phyloP scores from a whole-genome alignment of 495 filamentous ascomycete genomes.

The Entonaema liquescens region DNA sequence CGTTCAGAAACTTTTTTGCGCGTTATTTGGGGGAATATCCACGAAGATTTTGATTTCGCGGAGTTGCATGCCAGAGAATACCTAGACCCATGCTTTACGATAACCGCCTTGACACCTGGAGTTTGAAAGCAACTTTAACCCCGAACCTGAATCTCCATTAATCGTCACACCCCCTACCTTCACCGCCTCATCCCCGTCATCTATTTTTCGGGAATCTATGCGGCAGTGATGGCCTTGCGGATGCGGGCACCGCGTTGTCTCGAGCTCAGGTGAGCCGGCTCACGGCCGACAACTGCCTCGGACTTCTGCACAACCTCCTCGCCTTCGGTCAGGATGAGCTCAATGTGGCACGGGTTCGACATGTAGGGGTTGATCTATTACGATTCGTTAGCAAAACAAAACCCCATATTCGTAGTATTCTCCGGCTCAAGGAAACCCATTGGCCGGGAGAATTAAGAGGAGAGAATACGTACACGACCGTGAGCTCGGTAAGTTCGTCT shows the following conservation, averaged over 20 bases:
- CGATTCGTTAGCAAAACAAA: constrained; percentile 23
- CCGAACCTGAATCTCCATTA: constrained; percentile 38
- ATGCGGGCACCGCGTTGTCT: constrained; percentile 86
- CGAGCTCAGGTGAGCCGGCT: constrained; percentile 73
- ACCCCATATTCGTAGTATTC: neutral
- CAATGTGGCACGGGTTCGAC: constrained; percentile 99
- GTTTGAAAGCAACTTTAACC: constrained; percentile 48
- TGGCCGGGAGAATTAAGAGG: neutral
- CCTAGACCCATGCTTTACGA: constrained; percentile 51
- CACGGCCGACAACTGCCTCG: constrained; percentile 67
- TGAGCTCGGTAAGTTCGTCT: constrained; percentile 99
- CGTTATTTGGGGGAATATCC: constrained; percentile 44
- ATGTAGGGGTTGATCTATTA: constrained; percentile 98
- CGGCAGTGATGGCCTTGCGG: constrained; percentile 80
- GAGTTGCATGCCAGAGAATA: constrained; percentile 49
- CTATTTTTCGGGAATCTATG: constrained; percentile 58
- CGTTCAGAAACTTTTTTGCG: constrained; percentile 40
- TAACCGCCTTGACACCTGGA: constrained; percentile 51
- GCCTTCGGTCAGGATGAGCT: constrained; percentile 97
- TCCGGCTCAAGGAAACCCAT: neutral
- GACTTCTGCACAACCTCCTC: constrained; percentile 91
- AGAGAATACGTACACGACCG: constrained; percentile 84
- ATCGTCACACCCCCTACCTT: constrained; percentile 34
- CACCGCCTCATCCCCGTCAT: constrained; percentile 6
- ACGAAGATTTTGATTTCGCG: constrained; percentile 48